Conservation (phyloP, 1,284 basidiomycete species). For the Austropuccinia psidii region DNA sequence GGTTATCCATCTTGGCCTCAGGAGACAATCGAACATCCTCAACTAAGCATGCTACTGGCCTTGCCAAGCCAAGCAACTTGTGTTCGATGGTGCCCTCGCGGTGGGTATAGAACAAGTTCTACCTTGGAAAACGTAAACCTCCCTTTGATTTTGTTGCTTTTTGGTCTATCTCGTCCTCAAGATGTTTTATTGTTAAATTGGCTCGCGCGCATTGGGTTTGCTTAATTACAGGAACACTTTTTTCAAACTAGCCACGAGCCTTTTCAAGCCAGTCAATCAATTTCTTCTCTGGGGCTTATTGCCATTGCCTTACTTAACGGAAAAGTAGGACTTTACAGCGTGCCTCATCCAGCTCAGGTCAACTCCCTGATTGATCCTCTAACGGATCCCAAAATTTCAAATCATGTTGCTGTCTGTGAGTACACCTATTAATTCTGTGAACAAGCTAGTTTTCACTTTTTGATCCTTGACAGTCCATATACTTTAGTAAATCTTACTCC, state of each 20-base stretch:
- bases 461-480: constrained; percentile 9
- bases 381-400: background rate
- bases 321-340: constrained; percentile 61
- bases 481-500: constrained; percentile 61
- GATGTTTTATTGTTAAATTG: background rate
- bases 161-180: no score
- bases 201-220: no score
- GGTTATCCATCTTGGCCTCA: background rate
- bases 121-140: no score
- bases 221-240: background rate
- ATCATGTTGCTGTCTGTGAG: constrained; percentile 39
- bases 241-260: background rate
- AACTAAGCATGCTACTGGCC: constrained; percentile 76
- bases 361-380: constrained; percentile 39
- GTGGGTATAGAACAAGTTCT: constrained; percentile 38
- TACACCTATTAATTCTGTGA: constrained; percentile 26
- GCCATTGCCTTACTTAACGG: constrained; percentile 77
- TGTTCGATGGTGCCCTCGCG: constrained; percentile 27
- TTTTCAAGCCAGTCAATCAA: background rate
- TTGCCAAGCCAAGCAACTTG: constrained; percentile 33
- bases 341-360: constrained; percentile 59
- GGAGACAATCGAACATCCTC: background rate
- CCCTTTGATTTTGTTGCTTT: no score
- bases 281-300: constrained; percentile 59
- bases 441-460: background rate